Evolutionary conservation across 495 filamentous ascomycete genomes (phyloP).

Genomic region (Aspergillus cavernicola): DNA sequence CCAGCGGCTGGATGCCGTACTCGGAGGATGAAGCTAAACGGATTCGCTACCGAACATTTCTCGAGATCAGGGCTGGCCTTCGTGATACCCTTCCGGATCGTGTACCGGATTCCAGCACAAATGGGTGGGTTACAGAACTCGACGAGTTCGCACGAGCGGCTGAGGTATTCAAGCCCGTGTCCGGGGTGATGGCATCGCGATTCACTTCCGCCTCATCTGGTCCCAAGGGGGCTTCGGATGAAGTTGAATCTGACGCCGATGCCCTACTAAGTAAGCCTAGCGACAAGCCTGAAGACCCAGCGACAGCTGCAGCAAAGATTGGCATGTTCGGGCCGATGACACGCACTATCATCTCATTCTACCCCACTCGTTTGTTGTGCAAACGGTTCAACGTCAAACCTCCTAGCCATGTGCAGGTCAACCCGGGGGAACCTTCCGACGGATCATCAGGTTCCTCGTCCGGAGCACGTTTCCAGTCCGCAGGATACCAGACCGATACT

Average conservation of each 20-base stretch:
- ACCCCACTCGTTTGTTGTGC: slow-evolving; percentile 79
- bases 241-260: slow-evolving; percentile 31
- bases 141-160: slow-evolving; percentile 86
- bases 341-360: slow-evolving; percentile 65
- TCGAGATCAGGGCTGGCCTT: slow-evolving; percentile 73
- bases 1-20: slow-evolving; percentile 79
- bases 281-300: slow-evolving; percentile 69
- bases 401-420: slow-evolving; percentile 64
- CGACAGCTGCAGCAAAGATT: slow-evolving; percentile 80
- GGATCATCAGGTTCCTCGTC: slow-evolving; percentile 12
- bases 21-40: slow-evolving; percentile 76
- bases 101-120: slow-evolving; percentile 50
- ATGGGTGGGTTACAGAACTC: slow-evolving; percentile 78
- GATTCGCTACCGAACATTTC: slow-evolving; percentile 70
- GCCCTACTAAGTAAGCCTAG: slow-evolving; percentile 52
- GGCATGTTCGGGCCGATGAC: slow-evolving; percentile 95
- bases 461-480: slow-evolving; percentile 33
- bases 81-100: slow-evolving; percentile 57
- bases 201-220: slow-evolving; percentile 72
- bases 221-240: slow-evolving; percentile 41
- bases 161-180: slow-evolving; percentile 88
- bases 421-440: slow-evolving; percentile 40
- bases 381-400: slow-evolving; percentile 87
- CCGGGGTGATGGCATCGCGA: slow-evolving; percentile 83
- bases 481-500: slow-evolving; percentile 31